Evolutionary conservation across 345 rosid species (phyloP).

Genomic region (Eucalyptus sideroxylon): DNA sequence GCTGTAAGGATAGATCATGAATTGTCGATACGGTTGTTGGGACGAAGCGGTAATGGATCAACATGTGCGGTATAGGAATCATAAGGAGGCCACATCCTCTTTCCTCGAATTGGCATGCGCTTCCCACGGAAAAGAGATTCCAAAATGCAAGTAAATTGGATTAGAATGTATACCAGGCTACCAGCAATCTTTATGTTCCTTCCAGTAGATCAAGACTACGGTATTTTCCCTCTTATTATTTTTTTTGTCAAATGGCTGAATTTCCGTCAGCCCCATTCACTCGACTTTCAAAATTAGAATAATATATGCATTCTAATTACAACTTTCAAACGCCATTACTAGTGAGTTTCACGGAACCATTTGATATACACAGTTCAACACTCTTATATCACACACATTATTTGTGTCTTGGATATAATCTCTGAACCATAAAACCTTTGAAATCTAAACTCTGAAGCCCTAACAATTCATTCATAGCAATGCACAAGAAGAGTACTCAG

Average conservation of each 20-base stretch:
- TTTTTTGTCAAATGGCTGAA: background rate
- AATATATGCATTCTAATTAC: background rate
- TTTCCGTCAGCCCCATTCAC: background rate
- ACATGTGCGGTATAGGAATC: background rate
- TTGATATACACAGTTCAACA: background rate
- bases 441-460: background rate
- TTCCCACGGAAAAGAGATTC: constrained; percentile 7
- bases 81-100: constrained; percentile 18
- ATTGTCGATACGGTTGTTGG: constrained; percentile 11
- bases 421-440: background rate
- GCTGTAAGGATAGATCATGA: constrained; percentile 6
- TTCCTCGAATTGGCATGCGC: constrained; percentile 24
- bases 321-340: background rate
- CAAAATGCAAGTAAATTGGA: background rate
- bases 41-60: constrained; percentile 4
- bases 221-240: background rate
- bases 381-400: background rate
- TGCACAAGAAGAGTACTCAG: background rate
- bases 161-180: background rate
- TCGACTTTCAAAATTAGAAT: background rate
- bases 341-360: background rate
- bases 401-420: background rate
- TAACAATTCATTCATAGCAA: background rate
- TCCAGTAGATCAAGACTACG: background rate
- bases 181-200: background rate